These are phyloP conservation scores for Didymella glomerata DNA, from an alignment of 2,329 filamentous ascomycete species.

Conservation along the genomic window DNA sequence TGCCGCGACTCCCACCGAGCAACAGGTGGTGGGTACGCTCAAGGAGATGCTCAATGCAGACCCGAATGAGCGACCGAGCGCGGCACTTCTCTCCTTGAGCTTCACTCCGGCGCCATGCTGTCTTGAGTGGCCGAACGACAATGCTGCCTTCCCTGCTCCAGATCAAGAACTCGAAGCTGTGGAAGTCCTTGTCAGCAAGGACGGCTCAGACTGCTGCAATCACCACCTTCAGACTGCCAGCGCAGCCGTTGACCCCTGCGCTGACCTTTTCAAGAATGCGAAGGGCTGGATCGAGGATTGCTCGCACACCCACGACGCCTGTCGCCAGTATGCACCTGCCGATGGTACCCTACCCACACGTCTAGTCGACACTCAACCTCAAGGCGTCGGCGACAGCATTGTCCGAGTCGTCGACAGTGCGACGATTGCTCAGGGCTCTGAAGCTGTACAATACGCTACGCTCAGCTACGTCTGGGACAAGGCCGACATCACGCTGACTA, in stretches of 20 bases:
- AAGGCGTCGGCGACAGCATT: slow-evolving; percentile 21
- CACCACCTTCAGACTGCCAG: slow-evolving; percentile 19
- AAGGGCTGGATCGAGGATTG: slow-evolving; percentile 46
- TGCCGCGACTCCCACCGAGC: slow-evolving; percentile 31
- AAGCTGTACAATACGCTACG: slow-evolving; percentile 36
- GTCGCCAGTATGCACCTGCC: slow-evolving; percentile 24
- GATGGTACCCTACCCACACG: slow-evolving; percentile 41
- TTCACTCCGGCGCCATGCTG: slow-evolving; percentile 51
- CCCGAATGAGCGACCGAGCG: slow-evolving; percentile 43
- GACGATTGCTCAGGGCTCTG: slow-evolving; percentile 21
- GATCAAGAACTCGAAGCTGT: slow-evolving; percentile 40
- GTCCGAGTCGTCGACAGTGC: slow-evolving; percentile 38
- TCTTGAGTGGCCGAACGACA: slow-evolving; percentile 48
- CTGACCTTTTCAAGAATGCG: slow-evolving; percentile 25
- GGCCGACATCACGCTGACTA: slow-evolving; percentile 34
- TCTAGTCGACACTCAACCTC: slow-evolving; percentile 40
- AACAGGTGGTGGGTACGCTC: slow-evolving; percentile 39
- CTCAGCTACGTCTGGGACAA: slow-evolving; percentile 43
- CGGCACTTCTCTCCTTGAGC: slow-evolving; percentile 40
- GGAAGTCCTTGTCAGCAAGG: slow-evolving; percentile 35
- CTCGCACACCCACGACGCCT: slow-evolving; percentile 37
- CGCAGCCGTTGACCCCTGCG: not conserved
- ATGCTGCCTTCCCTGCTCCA: slow-evolving; percentile 44
- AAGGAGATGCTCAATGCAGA: slow-evolving; percentile 44
- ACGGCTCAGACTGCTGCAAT: slow-evolving; percentile 27